Base-by-base conservation (phyloP, 805 yeast species). In the Candida orba region DNA sequence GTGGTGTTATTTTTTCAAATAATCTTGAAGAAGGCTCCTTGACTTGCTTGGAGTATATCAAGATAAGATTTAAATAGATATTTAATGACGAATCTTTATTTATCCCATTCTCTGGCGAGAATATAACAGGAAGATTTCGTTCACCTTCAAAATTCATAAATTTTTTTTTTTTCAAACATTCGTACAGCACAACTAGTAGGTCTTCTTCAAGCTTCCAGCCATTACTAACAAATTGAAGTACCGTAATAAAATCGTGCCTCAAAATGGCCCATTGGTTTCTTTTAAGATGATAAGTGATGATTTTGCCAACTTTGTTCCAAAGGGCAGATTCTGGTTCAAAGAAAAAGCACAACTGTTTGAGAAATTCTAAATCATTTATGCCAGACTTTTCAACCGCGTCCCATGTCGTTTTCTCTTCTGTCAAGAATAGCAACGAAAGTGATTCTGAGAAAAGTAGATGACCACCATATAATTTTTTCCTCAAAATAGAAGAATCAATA, bases 1-100 rank as follows among this genome's bases (percentile, higher is more conserved):
- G 47, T 0, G 62, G 60, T 2, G 48, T 40, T 4, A 54, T 38
- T 13, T 44, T 52, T 23, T 57, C 62, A 33, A 54, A 27, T 10
- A 56, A 45, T 30, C 56, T 47, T 7, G 44, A 46, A 6, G 51
- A 24, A 13, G 48, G 39, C 7, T 33, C 30, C 7, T 23, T 39
- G 2, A 39, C 22, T 2, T 29, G 7, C 9, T 36, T 34, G 7
- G 47, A 39, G 27, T 34, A 53, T 6, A 15, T 15, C 23, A 50
- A 6, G 9, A 57, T 38, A 1, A 53, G 23, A 35, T 52, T 53
- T 37, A 57, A 27, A 33, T 48, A 57, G 2, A 41, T 42, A 41
- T 53, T 53, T 8, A 46, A 10, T 8, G 37, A 30, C 1, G 58
- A 43, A 18, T 46, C 50, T n/a, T 42, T 47, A 18, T 39, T 30